Conservation (phyloP, 2,329 filamentous ascomycete genomes). For the Pyrenochaeta sp. region DNA sequence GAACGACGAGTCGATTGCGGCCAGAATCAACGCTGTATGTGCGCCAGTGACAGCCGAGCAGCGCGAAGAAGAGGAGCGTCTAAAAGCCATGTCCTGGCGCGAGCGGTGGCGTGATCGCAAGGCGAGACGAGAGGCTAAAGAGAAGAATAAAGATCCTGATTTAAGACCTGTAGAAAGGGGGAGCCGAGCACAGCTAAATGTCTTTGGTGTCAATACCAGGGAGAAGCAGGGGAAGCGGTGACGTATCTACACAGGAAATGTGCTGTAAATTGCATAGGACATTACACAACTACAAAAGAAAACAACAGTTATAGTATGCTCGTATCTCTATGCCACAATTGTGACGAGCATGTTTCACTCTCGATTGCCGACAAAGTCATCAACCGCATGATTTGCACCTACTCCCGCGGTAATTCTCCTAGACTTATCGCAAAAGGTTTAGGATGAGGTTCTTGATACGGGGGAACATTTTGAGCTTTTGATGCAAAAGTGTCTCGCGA, state of each 20-base stretch:
- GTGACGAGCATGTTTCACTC: slow-evolving; percentile 15
- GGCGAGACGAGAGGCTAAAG: slow-evolving; percentile 19
- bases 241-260: slow-evolving; percentile 19
- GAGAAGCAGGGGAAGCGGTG: slow-evolving; percentile 22
- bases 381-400: slow-evolving; percentile 10
- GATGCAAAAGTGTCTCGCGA: slow-evolving; percentile 9
- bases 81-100: slow-evolving; percentile 21
- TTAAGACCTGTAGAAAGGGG: slow-evolving; percentile 24
- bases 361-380: slow-evolving; percentile 12
- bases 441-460: slow-evolving; percentile 6
- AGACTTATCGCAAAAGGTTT: slow-evolving; percentile 7
- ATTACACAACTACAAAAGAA: slow-evolving; percentile 15
- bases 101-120: slow-evolving; percentile 26
- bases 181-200: slow-evolving; percentile 23
- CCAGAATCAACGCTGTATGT: slow-evolving; percentile 25
- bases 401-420: slow-evolving; percentile 3
- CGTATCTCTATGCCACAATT: slow-evolving; percentile 13
- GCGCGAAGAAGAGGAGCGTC: slow-evolving; percentile 25
- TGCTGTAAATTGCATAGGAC: slow-evolving; percentile 17
- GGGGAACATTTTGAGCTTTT: slow-evolving; percentile 9
- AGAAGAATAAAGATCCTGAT: slow-evolving; percentile 20
- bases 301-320: slow-evolving; percentile 16
- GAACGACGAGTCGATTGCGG: slow-evolving; percentile 19
- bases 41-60: slow-evolving; percentile 23
- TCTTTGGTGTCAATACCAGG: slow-evolving; percentile 21